Evolutionary conservation across 192 early-diverging fungal species (phyloP), one percentile per base, ranked within the genome.

Genomic region (Coemansia sp.): DNA sequence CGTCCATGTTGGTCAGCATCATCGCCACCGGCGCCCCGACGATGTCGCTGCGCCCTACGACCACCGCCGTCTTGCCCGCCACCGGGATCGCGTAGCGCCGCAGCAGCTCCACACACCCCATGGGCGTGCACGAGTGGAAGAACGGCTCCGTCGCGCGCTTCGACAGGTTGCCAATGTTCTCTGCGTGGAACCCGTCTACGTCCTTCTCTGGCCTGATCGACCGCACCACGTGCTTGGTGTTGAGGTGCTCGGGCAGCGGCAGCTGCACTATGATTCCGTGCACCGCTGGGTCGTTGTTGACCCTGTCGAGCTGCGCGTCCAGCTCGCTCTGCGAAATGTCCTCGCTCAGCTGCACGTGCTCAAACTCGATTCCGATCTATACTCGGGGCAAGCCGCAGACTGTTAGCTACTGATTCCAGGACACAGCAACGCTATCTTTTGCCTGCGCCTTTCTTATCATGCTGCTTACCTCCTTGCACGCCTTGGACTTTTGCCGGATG

Each of bases 161-260:
- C 33, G 89, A 89, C 58, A 99, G 79, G 37, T 89, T 83, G 42
- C 97, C 97, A 63, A 96, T 92, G 84, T 99, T 98, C 56, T 85
- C 67, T 22, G 93, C 87, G 70, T 99, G 97, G 77, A 99, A 95
- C 82, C 97, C 97, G 70, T 99, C 97, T n/a, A 99, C 95, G 73
- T 99, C 97, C 72, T 98, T 99, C 55, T 84, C 71, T 3, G 87
- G 84, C 57, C 87, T 79, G 60, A 99, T 92, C 28, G 92, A 83
- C 62, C 96, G 93, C 40, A 91, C 94, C 34, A 97, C 82, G 20
- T 84, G 78, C 56, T 79, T 76, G 65, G 96, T 94, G 65, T 90
- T 87, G 42, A 99, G 84, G 64, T 92, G 90, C 2, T 79, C 75
- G 14, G 97, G 95, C 11, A 99, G 75, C 25, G 97, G 97, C 62